Evolutionary conservation across 2,329 filamentous ascomycete genomes (phyloP), one percentile per base, ranked within the genome.

Genomic region (Whalleya microplaca): DNA sequence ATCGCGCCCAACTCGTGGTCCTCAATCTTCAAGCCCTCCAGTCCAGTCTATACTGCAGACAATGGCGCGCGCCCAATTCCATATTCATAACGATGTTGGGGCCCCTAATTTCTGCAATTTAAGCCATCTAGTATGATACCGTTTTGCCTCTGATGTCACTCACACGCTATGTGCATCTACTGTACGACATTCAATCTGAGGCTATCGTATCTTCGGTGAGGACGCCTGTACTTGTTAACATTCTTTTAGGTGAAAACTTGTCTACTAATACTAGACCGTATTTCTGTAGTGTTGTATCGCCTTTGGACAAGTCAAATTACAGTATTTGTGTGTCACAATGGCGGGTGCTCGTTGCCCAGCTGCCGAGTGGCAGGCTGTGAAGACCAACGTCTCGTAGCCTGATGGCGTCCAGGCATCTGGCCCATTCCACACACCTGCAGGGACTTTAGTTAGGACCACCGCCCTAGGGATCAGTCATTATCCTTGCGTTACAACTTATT

Each of bases 41-140:
- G 29, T 18, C 48, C 42, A 45, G 41, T 53, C 51, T 51, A 40
- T 47, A 53, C 59, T 56, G 53, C 57, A 44, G 56, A 51, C 53
- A 45, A 44, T 64, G 53, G 59, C 47, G 53, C 60, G 59, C 62
- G 55, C 45, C 58, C 49, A 61, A 55, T 62, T 53, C 56, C 42
- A 57, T 56, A 49, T 47, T 23, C 48, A 49, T 50, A 41, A 44
- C 45, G 29, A 51, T 52, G 12, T 51, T 48, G 16, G 7, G 47
- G 37, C 45, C 57, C 61, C 51, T 55, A 51, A 49, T 51, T 46
- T 40, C 53, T 53, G 41, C 55, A 45, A 41, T 41, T 55, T 59
- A 43, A 45, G 40, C 51, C 48, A 50, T 55, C 60, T 59, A 46
- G 48, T 63, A 51, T 47, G 41, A 45, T 61, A n/a, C 46, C 62